Evolutionary conservation across 805 yeast genomes (phyloP).

Genomic region (Candida tallmaniae): DNA sequence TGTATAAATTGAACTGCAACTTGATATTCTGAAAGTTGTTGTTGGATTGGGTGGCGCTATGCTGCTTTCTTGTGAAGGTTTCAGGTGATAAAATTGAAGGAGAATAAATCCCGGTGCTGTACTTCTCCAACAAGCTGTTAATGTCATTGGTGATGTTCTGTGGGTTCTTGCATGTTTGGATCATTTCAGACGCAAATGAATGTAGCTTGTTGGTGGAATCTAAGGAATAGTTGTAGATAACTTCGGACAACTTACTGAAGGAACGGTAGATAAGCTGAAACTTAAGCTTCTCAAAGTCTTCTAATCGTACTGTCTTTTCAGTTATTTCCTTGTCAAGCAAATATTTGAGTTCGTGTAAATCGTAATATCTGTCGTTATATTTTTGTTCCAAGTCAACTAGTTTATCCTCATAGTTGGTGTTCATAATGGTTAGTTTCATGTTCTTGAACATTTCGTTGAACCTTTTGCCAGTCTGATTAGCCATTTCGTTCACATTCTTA

Average conservation of each 20-base stretch:
- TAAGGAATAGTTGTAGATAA: conserved; percentile 24
- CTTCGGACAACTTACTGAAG: conserved; percentile 30
- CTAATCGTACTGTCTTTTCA: conserved; percentile 19
- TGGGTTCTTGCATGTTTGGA: conserved; percentile 15
- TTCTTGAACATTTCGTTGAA: conserved; percentile 30
- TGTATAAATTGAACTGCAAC: conserved; percentile 33
- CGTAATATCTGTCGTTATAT: conserved; percentile 31
- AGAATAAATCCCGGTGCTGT: conserved; percentile 36
- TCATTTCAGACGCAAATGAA: conserved; percentile 18
- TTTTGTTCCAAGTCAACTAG: conserved; percentile 23
- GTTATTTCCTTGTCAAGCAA: conserved; percentile 26
- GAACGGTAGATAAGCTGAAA: conserved; percentile 30
- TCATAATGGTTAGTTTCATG: conserved; percentile 26
- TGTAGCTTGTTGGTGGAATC: conserved; percentile 21
- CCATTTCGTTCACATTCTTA: conserved; percentile 18
- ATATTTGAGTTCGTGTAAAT: conserved; percentile 27
- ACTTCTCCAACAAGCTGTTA: conserved; percentile 17
- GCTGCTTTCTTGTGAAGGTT: conserved; percentile 16
- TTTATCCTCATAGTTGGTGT: conserved; percentile 25
- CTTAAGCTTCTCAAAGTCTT: conserved; percentile 31
- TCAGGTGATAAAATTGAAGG: conserved; percentile 33
- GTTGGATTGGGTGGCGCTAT: conserved; percentile 22
- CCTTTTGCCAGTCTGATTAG: conserved; percentile 22
- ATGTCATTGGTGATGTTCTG: conserved; percentile 22
- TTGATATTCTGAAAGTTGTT: conserved; percentile 36